Base-by-base conservation (phyloP, 2,329 filamentous ascomycete species). In the Arthrobotrys sinensis region DNA sequence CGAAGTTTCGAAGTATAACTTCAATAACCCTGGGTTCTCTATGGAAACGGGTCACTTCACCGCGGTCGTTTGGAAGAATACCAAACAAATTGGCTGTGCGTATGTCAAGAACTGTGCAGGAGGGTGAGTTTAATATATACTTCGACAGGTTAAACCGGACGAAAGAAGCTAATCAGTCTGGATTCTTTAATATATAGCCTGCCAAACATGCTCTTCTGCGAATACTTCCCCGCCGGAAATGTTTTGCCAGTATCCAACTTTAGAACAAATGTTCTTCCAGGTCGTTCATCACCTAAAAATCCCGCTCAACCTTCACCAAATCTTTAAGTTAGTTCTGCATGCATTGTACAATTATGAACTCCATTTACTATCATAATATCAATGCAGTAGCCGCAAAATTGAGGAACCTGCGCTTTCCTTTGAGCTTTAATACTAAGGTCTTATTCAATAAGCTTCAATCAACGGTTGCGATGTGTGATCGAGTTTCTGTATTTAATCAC, bases 11-110 rank as follows among this genome's bases (percentile, higher is more conserved):
- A 75, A 85, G 4, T 94, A 93, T 82, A 84, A 91, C 80, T 94
- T 88, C 83, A 80, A 82, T 1, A 82, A 87, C 0, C 87, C 87
- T 0, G 87, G 87, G 0, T 93, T 91, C 81, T 85, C 82, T 7
- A 85, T 90, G 80, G 83, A 84, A 38, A 92, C 91, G 16, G 91
- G 91, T 0, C 91, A 93, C 82, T 93, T 93, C 81, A 91, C 91
- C 0, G 91, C 93, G 85, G 83, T 93, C 5, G 91, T 93, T 4
- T 93, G 91, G 91, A 89, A 88, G 83, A 83, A 85, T 24, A 92
- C 90, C 0, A 89, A 85, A 5, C 85, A 86, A 38, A 87, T 91
- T 0, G 90, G 90, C 0, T 93, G 88, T 80, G 88, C 83, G 28
- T 78, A 32, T n/a, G 83, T 83, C 46, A 82, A 28, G 7, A 38